Evolutionary conservation across 1,139 yeast species (phyloP).

Genomic region (Taphrina wiesneri): DNA sequence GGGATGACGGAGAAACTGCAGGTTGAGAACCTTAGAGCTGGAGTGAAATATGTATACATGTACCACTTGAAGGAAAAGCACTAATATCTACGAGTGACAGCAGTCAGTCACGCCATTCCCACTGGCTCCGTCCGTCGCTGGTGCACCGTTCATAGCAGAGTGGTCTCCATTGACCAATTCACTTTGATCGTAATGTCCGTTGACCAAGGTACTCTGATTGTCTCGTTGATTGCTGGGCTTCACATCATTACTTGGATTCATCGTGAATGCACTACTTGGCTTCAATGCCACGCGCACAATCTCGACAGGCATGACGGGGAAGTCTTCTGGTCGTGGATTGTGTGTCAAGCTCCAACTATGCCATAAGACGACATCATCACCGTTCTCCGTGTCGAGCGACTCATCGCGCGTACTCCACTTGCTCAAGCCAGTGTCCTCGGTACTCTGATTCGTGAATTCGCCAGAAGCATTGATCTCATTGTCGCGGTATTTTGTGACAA

Average conservation of each 20-base stretch:
- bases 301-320: conserved; percentile 77
- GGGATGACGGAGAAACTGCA: too few relatives aligned
- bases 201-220: conserved; percentile 10
- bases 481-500: conserved; percentile 65
- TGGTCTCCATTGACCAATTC: conserved; percentile 1
- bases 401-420: conserved; percentile 44
- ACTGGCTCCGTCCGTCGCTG: background rate
- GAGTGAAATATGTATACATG: background rate
- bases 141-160: background rate
- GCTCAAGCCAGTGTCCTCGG: conserved; percentile 15
- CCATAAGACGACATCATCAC: conserved; percentile 64
- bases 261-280: conserved; percentile 19
- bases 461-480: conserved; percentile 77
- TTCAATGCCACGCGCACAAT: conserved; percentile 56
- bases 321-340: conserved; percentile 86
- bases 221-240: background rate
- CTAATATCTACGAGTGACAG: background rate
- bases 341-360: conserved; percentile 83
- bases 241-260: conserved; percentile 26
- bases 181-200: background rate
- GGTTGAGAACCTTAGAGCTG: too few relatives aligned
- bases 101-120: background rate
- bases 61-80: background rate
- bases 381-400: conserved; percentile 59
- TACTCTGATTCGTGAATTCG: conserved; percentile 47